Evolutionary conservation across 225 moss, liverwort and hornwort species (phyloP).

Genomic region (Marchantia paleacea): DNA sequence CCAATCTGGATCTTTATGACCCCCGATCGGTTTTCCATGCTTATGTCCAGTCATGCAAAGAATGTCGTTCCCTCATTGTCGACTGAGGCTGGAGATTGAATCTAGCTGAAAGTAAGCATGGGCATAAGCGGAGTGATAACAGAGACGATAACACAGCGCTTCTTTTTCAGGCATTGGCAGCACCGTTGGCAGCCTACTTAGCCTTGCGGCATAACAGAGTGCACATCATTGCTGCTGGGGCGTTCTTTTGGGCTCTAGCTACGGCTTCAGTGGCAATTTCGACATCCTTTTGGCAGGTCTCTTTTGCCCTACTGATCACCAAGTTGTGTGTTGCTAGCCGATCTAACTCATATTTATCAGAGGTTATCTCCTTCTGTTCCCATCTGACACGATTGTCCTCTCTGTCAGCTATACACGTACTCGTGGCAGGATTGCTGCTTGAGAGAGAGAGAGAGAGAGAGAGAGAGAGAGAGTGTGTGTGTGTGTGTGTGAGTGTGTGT

Average conservation of each 20-base stretch:
- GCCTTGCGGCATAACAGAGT: constrained; percentile 50
- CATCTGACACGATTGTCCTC: no score
- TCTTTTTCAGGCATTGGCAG: constrained; percentile 49
- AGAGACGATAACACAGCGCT: background rate
- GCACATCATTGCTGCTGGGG: constrained; percentile 47
- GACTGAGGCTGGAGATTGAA: background rate
- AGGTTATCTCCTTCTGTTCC: no score
- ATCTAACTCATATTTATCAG: no score
- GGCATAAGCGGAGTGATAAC: background rate
- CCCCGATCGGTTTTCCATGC: background rate
- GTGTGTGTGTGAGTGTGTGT: no score
- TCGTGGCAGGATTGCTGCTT: no score
- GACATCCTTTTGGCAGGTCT: constrained; percentile 68
- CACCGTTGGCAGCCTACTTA: constrained; percentile 59
- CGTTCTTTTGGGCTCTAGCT: constrained; percentile 52
- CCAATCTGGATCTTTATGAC: background rate
- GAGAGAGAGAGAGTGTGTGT: no score
- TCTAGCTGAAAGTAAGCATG: background rate
- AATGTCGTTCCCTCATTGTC: background rate
- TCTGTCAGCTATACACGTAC: no score
- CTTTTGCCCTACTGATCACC: background rate
- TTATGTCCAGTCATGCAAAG: background rate
- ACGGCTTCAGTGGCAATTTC: constrained; percentile 56
- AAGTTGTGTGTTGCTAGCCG: background rate
- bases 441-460: no score